Base-by-base conservation (phyloP, 225 moss, liverwort and hornwort genomes). In the Ulota crispa region DNA sequence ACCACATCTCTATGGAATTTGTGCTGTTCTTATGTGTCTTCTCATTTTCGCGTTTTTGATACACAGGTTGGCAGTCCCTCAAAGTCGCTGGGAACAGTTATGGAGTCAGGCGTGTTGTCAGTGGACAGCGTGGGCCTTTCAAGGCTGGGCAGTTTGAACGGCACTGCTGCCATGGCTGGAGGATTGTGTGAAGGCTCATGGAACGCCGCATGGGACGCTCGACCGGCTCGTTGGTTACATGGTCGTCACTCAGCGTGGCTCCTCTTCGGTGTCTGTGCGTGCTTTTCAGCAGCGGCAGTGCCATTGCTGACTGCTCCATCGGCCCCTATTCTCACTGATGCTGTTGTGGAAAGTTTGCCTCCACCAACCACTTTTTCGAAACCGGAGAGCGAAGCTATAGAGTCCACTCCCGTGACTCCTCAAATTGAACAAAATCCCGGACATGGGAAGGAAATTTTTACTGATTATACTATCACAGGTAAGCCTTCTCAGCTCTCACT, bases 161-260 rank as follows among this genome's bases (percentile, higher is more conserved):
- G 87, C 9, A 83, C 92, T n/a, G 90, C 86, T 67, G 90, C 93
- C 26, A 87, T 94, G 96, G 93, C 87, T 69, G 92, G 91, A 64
- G 93, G 96, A 32, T 85, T 96, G 36, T 88, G 91, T 30, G 96
- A 95, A 85, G 96, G 96, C 60, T 93, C 96, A 16, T 95, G 93
- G 96, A 95, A 96, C 77, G 90, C 88, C 26, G 93, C 92, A 32
- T 96, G 94, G 94, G 96, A 96, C 63, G 96, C 93, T 16, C 94
- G 96, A 76, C 94, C 94, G 10, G 94, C 93, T 41, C 92, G 96
- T 12, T 96, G 96, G 96, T 88, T 96, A 64, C 94, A 96, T 45
- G 93, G 96, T 57, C 92, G 92, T 55, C 96, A 93, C 56, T 96
- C 96, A 31, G 96, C 93, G 53, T 96, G 96, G 96, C 89, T 96